These are phyloP conservation scores for Nicotiana tomentosiformis DNA, from an alignment of 257 asterid genomes.

Conservation along the genomic window DNA sequence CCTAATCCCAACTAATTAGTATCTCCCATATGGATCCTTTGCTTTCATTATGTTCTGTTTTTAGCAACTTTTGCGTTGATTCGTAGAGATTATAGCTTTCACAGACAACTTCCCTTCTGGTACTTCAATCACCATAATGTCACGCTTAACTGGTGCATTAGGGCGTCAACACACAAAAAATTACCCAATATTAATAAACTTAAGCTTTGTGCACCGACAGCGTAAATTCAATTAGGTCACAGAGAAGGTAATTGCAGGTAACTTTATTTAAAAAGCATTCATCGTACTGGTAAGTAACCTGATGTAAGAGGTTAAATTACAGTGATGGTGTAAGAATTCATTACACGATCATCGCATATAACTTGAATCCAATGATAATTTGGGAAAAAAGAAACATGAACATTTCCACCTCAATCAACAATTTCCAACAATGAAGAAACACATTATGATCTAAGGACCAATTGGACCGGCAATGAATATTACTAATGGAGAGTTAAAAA, in stretches of 20 bases:
- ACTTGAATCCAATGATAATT: no score
- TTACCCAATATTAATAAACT: not conserved
- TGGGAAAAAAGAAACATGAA: not conserved
- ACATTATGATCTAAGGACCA: not conserved
- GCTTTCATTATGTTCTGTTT: not conserved
- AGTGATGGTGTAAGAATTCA: no score
- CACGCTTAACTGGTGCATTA: not conserved
- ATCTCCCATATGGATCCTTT: not conserved
- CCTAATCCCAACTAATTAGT: not conserved
- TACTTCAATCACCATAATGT: not conserved
- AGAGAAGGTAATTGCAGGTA: no score
- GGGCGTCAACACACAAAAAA: not conserved
- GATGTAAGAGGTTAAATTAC: no score
- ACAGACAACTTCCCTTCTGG: not conserved
- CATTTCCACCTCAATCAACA: not conserved
- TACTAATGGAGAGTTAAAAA: not conserved
- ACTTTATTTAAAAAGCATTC: no score
- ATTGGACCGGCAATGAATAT: not conserved
- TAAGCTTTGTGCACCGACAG: no score
- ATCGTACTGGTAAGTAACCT: no score
- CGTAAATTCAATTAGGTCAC: no score
- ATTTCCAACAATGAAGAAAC: not conserved
- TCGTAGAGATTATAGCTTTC: not conserved
- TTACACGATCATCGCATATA: no score
- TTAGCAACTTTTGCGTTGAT: not conserved